Percentiles rank a stretch among this genome's conserved stretches.
These are phyloP conservation scores for Neltuma alba DNA, from an alignment of 306 rosid species.

Conservation along the genomic window DNA sequence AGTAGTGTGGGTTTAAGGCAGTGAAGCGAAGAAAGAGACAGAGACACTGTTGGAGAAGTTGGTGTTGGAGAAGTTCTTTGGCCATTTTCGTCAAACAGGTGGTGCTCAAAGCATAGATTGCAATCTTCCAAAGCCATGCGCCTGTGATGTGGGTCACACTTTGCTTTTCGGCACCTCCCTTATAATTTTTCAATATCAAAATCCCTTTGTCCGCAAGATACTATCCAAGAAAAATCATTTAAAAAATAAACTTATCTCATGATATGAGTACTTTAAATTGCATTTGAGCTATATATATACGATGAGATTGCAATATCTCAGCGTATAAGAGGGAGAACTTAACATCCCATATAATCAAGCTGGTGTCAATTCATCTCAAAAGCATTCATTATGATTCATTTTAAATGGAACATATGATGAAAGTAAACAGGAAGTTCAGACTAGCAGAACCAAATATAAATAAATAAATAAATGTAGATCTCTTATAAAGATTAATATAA, in stretches of 20 bases:
- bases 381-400: neutral
- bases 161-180: slow-evolving; percentile 42
- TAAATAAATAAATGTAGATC: neutral
- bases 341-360: neutral
- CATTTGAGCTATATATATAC: neutral
- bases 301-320: neutral
- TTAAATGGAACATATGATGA: neutral
- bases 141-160: slow-evolving; percentile 86
- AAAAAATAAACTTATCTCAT: neutral
- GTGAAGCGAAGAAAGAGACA: slow-evolving; percentile 59
- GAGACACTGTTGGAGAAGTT: slow-evolving; percentile 53
- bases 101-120: slow-evolving; percentile 80
- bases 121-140: slow-evolving; percentile 84
- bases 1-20: slow-evolving; percentile 54
- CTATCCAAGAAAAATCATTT: neutral
- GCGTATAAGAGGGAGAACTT: neutral
- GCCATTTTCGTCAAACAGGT: slow-evolving; percentile 72
- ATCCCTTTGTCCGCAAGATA: slow-evolving; percentile 32
- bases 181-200: slow-evolving; percentile 27
- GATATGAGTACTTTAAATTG: neutral
- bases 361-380: neutral
- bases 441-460: too few species aligned
- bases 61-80: slow-evolving; percentile 58
- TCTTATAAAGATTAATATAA: neutral
- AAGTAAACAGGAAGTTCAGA: too few species aligned